Evolutionary conservation across 495 filamentous ascomycete genomes (phyloP), one percentile per base, ranked within the genome.

Genomic region (Endocarpon pusillum): DNA sequence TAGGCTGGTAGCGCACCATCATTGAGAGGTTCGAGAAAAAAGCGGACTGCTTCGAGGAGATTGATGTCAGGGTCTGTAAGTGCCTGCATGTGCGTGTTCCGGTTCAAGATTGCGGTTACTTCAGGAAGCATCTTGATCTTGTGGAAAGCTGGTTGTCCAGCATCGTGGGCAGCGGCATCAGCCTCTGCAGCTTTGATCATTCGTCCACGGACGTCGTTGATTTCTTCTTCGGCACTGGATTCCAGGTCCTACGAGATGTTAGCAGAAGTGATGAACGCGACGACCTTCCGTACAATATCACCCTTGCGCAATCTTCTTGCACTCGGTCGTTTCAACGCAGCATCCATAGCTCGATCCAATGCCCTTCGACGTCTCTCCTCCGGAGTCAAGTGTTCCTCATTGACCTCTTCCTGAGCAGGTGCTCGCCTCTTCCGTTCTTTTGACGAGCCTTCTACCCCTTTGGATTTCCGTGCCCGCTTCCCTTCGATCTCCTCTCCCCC

Each of bases 51-150:
- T 53, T 91, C 82, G 20, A 99, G 66, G 41, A 99, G 73, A 58
- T 94, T 94, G 49, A 78, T 89, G 44, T 94, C 86, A 0, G 86
- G 85, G 42, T 99, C 91, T 38, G 94, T 75, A 37, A 94, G 73
- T 41, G 73, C 67, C 56, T 82, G 80, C 21, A 86, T 67, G 28
- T 77, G 81, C 35, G 66, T 59, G 47, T 85, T 86, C 41, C 85
- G 82, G 52, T 83, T 93, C 23, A 99, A 67, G 4, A 94, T 62
- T 28, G 71, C 69, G 17, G 85, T 75, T 4, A 99, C 91, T 52
- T 94, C 83, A 6, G 89, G 86, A 21, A 99, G 74, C 51, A 99
- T 77, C 53, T 82, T 81, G 23, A 99, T 71, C 54, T 99, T 99
- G 56, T 92, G 76, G 43, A 82, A 73, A 21, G 87, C 89, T 2